A percentile compares a stretch with the other conserved stretches of the same genome.
These are phyloP conservation scores for Backusella tarrabulga DNA, from an alignment of 192 early-diverging fungal species.

Conservation along the genomic window DNA sequence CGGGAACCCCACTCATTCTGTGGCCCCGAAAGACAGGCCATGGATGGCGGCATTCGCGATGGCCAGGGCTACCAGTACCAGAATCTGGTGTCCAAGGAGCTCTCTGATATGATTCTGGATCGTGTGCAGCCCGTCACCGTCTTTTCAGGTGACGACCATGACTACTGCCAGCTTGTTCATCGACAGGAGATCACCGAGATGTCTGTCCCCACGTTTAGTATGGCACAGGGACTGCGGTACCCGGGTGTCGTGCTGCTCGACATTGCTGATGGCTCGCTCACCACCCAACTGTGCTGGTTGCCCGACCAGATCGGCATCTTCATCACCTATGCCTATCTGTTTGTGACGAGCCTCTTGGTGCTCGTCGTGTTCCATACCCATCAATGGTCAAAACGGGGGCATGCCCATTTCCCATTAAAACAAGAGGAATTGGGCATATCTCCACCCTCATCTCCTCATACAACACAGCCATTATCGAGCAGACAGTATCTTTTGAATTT, in stretches of 20 bases:
- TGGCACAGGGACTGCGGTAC: slow-evolving; percentile 53
- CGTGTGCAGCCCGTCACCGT: slow-evolving; percentile 63
- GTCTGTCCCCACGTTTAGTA: slow-evolving; percentile 62
- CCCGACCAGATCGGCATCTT: slow-evolving; percentile 70
- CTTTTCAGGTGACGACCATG: slow-evolving; percentile 94
- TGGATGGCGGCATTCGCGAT: slow-evolving; percentile 41
- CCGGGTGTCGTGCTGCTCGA: slow-evolving; percentile 60
- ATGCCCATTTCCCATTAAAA: neutral
- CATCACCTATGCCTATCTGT: slow-evolving; percentile 32
- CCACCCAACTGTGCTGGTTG: slow-evolving; percentile 48
- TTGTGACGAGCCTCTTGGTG: neutral
- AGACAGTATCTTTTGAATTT: neutral
- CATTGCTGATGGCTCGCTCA: slow-evolving; percentile 24
- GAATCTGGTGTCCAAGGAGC: slow-evolving; percentile 65
- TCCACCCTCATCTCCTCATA: neutral
- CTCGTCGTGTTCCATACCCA: neutral
- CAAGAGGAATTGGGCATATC: neutral
- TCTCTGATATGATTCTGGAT: slow-evolving; percentile 58
- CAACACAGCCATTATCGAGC: neutral
- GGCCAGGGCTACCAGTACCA: slow-evolving; percentile 82
- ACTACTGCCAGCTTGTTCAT: slow-evolving; percentile 75
- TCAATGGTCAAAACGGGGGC: neutral
- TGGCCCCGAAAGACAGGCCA: slow-evolving; percentile 61
- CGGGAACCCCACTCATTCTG: slow-evolving; percentile 66
- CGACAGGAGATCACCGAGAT: slow-evolving; percentile 14